Base-by-base conservation (phyloP, 2,329 filamentous ascomycete genomes). In the Xylaria arbuscula region DNA sequence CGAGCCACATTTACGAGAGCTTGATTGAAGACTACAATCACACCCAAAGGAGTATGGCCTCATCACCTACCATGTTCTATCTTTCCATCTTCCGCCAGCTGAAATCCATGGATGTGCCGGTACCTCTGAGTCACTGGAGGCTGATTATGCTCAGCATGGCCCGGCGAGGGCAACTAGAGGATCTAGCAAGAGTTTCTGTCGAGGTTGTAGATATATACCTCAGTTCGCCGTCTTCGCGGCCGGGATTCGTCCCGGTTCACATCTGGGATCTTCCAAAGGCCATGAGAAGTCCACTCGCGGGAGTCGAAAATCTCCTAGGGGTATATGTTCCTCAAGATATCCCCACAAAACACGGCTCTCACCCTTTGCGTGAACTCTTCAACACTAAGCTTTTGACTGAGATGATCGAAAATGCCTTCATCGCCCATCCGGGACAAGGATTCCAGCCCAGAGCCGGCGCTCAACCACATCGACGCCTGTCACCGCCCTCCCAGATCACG, bases 361-460 rank as follows among this genome's bases (percentile, higher is more conserved):
- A 88, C 66, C 86, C 86, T 1, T 64, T 88, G 7, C 80, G 79
- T 48, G 78, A 78, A 45, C 77, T 88, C 22, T 87, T 88, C 69
- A 76, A 81, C 50, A 58, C 69, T 11, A 74, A 73, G 32, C 65
- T 86, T 22, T 77, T 85, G 61, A 76, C 78, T 1, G 74, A 76
- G 2, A 79, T 86, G 17, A 69, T 86, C 9, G 78, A 83, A 42
- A 85, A 82, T 79, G 81, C 82, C 0, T 87, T 87, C 63, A 78
- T 83, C 64, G 74, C 79, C 58, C 79, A 76, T 13, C 61, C 80
- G 28, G 74, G 77, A 2, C 71, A 67, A 40, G 65, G 65, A 40
- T 61, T 66, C 34, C 54, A 36, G 6, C 28, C 57, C 32, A 32
- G 45, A n/a, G 53, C 62, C 2, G 55, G 45, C 38, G 28, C 64